A percentile compares a stretch with the other conserved stretches of the same genome.
phyloP scores from a whole-genome alignment of 179 eudicot genomes.

The Gypsophila paniculata region DNA sequence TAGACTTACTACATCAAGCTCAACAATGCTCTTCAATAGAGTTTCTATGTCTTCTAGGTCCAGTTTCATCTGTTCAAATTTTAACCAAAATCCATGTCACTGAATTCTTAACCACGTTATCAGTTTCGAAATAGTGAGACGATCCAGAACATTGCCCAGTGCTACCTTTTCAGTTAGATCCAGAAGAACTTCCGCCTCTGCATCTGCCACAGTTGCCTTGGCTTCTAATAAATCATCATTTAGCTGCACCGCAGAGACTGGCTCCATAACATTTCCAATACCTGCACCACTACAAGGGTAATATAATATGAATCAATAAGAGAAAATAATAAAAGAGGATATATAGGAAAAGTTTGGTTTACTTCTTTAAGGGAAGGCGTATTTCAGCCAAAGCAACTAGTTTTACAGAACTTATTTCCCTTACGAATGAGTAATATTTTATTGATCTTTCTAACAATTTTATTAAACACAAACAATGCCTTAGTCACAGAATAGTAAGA shows the following conservation, averaged over 20 bases:
- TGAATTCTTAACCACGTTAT: conserved; percentile 14
- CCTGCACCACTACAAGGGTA: conserved; percentile 67
- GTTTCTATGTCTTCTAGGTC: conserved; percentile 61
- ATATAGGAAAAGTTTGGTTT: not conserved
- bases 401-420: conserved; percentile 3
- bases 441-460: not conserved
- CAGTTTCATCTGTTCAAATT: conserved; percentile 55
- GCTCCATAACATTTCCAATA: conserved; percentile 72
- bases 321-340: not conserved
- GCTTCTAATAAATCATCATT: conserved; percentile 93
- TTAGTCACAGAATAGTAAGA: not conserved
- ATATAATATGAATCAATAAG: conserved; percentile 3
- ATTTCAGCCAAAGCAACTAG: not conserved
- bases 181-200: conserved; percentile 81
- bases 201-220: conserved; percentile 60
- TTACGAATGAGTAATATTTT: not conserved
- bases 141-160: conserved; percentile 5
- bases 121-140: not conserved
- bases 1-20: conserved; percentile 71
- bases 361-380: not conserved
- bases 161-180: conserved; percentile 79
- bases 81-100: conserved; percentile 20
- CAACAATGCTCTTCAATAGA: conserved; percentile 47
- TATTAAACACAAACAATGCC: not conserved
- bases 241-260: conserved; percentile 82